These are phyloP conservation scores for Collybiopsis confluens DNA, from an alignment of 768 basidiomycete genomes.

Conservation along the genomic window DNA sequence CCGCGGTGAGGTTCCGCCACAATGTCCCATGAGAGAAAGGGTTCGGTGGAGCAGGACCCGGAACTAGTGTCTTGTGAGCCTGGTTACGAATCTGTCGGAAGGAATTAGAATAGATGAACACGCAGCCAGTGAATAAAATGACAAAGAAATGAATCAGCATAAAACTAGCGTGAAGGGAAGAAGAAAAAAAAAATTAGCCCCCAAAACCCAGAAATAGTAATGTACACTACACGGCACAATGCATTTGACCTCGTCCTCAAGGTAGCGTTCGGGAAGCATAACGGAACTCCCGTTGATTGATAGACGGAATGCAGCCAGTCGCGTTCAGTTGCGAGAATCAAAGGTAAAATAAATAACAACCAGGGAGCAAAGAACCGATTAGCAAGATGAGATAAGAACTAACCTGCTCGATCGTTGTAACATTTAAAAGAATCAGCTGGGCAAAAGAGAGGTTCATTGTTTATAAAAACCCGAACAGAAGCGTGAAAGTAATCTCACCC, in stretches of 20 bases:
- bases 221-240: not conserved
- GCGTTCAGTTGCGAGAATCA: conserved; percentile 6
- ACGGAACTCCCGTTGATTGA: not conserved
- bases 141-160: not conserved
- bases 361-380: not conserved
- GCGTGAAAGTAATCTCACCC: conserved; percentile 47
- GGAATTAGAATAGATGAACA: not conserved
- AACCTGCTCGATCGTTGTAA: conserved; percentile 96
- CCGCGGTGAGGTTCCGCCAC: conserved; percentile 67
- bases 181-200: no score
- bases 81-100: conserved; percentile 72
- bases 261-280: no score
- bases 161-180: no score
- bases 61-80: conserved; percentile 67
- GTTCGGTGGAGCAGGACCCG: conserved; percentile 68
- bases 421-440: conserved; percentile 77
- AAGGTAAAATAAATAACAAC: conserved; percentile 6
- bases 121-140: no score
- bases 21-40: conserved; percentile 83
- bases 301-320: not conserved
- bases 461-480: not conserved
- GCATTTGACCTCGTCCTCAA: no score
- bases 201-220: no score
- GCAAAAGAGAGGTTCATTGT: conserved; percentile 4
- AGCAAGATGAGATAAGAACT: conserved; percentile 20